Percentiles rank a stretch among this genome's conserved stretches.
Conservation (phyloP, 305 asterid species). For the Fraxinus velutina region DNA sequence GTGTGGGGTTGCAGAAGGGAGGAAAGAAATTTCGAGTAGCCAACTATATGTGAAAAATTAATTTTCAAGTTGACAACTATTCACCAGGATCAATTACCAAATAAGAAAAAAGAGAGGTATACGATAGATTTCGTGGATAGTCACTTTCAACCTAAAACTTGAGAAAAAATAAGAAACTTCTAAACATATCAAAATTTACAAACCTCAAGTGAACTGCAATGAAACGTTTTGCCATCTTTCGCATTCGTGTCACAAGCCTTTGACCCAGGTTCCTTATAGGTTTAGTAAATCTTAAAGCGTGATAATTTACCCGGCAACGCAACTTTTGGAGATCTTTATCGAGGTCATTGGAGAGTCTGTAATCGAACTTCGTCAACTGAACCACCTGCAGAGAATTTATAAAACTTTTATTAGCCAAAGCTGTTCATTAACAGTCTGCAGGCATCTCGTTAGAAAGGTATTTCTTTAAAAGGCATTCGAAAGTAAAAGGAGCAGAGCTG, state of each 20-base stretch:
- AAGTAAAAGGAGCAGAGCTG: conserved; percentile 9
- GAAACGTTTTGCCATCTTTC: conserved; percentile 77
- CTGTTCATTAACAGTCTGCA: conserved; percentile 9
- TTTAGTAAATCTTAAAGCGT: conserved; percentile 87
- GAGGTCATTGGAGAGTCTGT: conserved; percentile 87
- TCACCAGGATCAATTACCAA: not conserved
- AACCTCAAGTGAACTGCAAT: conserved; percentile 97
- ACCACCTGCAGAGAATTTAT: conserved; percentile 65
- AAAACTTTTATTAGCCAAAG: conserved; percentile 21
- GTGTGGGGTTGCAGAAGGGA: not conserved
- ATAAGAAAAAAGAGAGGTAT: not conserved
- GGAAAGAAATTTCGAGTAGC: not conserved
- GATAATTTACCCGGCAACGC: conserved; percentile 94
- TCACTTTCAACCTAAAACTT: conserved; percentile 20
- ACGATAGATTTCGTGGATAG: not conserved
- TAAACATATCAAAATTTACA: conserved; percentile 26
- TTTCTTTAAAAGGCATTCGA: conserved; percentile 3
- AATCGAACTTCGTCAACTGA: conserved; percentile 98
- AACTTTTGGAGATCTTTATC: conserved; percentile 84
- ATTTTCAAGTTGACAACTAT: not conserved
- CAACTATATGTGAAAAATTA: not conserved
- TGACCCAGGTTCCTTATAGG: conserved; percentile 77
- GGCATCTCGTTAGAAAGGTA: conserved; percentile 9
- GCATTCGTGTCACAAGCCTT: conserved; percentile 78
- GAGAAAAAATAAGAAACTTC: conserved; percentile 6